Conservation (phyloP, 306 rosid genomes). For the Casuarina equisetifolia region DNA sequence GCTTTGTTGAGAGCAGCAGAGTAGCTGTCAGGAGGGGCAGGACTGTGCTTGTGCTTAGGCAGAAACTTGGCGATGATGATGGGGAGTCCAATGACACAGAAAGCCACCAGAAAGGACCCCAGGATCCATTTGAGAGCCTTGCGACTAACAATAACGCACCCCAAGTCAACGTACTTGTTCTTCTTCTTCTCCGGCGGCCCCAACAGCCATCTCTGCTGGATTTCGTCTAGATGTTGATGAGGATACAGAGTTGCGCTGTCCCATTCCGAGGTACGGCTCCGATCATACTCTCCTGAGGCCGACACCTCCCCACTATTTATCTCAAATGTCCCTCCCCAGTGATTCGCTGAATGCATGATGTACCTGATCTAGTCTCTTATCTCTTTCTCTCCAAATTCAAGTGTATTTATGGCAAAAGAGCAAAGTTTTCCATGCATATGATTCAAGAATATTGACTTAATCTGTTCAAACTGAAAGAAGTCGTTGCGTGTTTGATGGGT, state of each 20-base stretch:
- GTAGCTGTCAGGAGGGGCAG: slow-evolving; percentile 50
- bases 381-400: not conserved
- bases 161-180: slow-evolving; percentile 56
- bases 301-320: slow-evolving; percentile 15
- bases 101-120: slow-evolving; percentile 31
- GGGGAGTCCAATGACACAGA: slow-evolving; percentile 50
- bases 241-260: slow-evolving; percentile 48
- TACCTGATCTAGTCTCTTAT: not conserved
- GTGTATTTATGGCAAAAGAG: not conserved
- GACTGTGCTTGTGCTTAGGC: slow-evolving; percentile 34
- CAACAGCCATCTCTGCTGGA: slow-evolving; percentile 51
- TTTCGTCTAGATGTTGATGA: slow-evolving; percentile 36
- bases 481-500: no score
- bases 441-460: no score
- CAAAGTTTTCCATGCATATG: not conserved
- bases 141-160: slow-evolving; percentile 42
- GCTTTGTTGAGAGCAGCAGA: slow-evolving; percentile 56
- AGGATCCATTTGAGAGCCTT: slow-evolving; percentile 48
- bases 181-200: slow-evolving; percentile 30
- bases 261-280: slow-evolving; percentile 28
- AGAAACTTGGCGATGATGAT: slow-evolving; percentile 40
- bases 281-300: not conserved
- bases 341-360: slow-evolving; percentile 50
- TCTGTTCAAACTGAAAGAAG: no score
- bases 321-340: slow-evolving; percentile 67